phyloP scores from a whole-genome alignment of 1,139 yeast species.

The Tardiomyces digboiensis region DNA sequence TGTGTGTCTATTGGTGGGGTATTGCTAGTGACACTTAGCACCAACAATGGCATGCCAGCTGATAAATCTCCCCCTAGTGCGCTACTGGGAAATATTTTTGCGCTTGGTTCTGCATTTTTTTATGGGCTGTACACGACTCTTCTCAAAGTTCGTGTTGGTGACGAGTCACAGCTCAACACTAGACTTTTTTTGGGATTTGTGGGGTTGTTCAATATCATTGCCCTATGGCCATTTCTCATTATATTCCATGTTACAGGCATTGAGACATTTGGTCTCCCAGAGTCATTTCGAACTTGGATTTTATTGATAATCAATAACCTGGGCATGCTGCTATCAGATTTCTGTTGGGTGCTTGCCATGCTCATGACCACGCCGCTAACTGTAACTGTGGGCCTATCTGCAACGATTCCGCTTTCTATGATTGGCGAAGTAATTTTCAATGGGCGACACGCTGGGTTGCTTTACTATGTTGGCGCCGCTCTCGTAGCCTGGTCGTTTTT shows the following conservation, averaged over 20 bases:
- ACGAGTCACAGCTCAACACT: constrained; percentile 71
- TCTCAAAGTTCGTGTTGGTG: constrained; percentile 59
- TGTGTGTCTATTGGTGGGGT: constrained; percentile 72
- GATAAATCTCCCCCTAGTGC: constrained; percentile 32
- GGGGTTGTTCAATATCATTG: constrained; percentile 66
- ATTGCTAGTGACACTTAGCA: constrained; percentile 52
- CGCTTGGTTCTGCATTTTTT: constrained; percentile 72
- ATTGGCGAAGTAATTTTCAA: constrained; percentile 77
- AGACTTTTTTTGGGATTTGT: constrained; percentile 91
- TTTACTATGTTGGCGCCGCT: constrained; percentile 70
- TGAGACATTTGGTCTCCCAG: constrained; percentile 68
- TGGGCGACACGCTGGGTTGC: constrained; percentile 46
- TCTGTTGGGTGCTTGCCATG: constrained; percentile 95
- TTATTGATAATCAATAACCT: constrained; percentile 57
- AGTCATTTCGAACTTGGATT: constrained; percentile 38
- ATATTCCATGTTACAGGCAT: constrained; percentile 51
- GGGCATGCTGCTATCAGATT: constrained; percentile 79
- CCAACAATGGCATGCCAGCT: constrained; percentile 18
- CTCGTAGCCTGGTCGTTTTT: constrained; percentile 78
- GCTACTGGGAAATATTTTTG: constrained; percentile 68
- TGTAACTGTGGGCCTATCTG: constrained; percentile 88
- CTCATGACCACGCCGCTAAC: constrained; percentile 87
- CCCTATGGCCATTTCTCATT: constrained; percentile 78
- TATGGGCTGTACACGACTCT: constrained; percentile 91
- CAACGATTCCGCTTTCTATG: constrained; percentile 93